phyloP scores from a whole-genome alignment of 768 basidiomycete species.

The Suillus sp. region DNA sequence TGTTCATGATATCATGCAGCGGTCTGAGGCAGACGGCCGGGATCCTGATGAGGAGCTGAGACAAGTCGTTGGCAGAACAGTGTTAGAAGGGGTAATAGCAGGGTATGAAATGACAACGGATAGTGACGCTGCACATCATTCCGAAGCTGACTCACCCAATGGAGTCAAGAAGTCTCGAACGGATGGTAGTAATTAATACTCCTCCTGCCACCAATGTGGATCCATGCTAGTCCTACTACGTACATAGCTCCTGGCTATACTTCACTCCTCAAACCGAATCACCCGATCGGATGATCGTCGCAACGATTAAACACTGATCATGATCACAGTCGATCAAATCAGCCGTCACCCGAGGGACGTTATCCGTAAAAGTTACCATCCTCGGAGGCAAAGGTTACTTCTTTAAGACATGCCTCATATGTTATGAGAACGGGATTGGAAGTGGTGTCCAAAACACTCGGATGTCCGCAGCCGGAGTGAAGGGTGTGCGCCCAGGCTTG shows the following conservation, averaged over 20 bases:
- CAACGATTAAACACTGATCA: conserved; percentile 32
- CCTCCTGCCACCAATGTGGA: not conserved
- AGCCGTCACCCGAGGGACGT: conserved; percentile 25
- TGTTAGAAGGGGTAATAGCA: conserved; percentile 64
- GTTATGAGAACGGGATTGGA: conserved; percentile 7
- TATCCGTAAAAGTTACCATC: conserved; percentile 16
- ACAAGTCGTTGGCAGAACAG: conserved; percentile 58
- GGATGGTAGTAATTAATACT: conserved; percentile 21
- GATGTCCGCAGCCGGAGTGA: conserved; percentile 11
- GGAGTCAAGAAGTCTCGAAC: conserved; percentile 29
- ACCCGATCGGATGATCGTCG: conserved; percentile 20
- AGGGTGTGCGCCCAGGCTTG: conserved; percentile 1
- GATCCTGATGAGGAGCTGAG: conserved; percentile 71
- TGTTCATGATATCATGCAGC: conserved; percentile 68
- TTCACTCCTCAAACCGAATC: not conserved
- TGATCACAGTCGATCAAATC: conserved; percentile 35
- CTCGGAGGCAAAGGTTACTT: conserved; percentile 12
- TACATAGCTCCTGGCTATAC: not conserved
- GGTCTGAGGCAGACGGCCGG: conserved; percentile 53
- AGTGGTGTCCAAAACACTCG: not conserved
- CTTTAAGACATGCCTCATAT: conserved; percentile 8
- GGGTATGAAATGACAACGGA: conserved; percentile 55
- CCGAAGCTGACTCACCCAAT: conserved; percentile 15
- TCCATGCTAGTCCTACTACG: conserved; percentile 1
- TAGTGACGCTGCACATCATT: conserved; percentile 9